These are phyloP conservation scores for Zychaea mexicana DNA, from an alignment of 371 early-diverging fungal genomes.

Conservation along the genomic window DNA sequence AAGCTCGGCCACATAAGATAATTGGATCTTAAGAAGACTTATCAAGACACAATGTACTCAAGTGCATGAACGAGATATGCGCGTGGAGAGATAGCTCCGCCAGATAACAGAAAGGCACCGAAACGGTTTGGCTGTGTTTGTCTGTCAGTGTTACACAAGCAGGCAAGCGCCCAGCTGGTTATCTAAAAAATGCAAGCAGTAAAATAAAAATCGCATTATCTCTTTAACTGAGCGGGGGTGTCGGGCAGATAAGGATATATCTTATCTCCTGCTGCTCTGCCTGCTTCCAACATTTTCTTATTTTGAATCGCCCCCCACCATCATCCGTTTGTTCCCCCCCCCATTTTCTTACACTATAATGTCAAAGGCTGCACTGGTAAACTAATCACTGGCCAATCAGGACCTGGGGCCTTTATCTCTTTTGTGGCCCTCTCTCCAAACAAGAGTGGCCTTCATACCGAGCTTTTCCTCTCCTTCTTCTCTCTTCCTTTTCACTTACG, in stretches of 20 bases:
- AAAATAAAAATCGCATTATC: too few species aligned
- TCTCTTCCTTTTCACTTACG: not conserved
- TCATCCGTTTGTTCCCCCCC: too few species aligned
- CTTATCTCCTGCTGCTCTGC: slow-evolving; percentile 5
- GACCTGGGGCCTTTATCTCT: slow-evolving; percentile 1
- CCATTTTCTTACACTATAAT: not conserved
- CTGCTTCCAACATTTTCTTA: too few species aligned
- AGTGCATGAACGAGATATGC: not conserved
- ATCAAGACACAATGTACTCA: too few species aligned
- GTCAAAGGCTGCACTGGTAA: not conserved
- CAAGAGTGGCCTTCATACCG: not conserved
- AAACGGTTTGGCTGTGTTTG: not conserved
- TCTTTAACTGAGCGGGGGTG: not conserved
- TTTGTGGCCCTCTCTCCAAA: not conserved
- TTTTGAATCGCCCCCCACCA: too few species aligned
- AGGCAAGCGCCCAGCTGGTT: not conserved
- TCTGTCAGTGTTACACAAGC: not conserved
- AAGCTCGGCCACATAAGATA: too few species aligned
- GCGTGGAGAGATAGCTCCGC: not conserved
- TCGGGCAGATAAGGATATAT: slow-evolving; percentile 4
- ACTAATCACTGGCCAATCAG: slow-evolving; percentile 15
- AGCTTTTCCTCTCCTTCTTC: slow-evolving; percentile 9
- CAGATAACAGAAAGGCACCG: not conserved
- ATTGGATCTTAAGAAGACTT: too few species aligned
- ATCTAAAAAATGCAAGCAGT: not conserved